These are phyloP conservation scores for Solanum gracilifrons DNA, from an alignment of 257 asterid genomes.

Conservation along the genomic window DNA sequence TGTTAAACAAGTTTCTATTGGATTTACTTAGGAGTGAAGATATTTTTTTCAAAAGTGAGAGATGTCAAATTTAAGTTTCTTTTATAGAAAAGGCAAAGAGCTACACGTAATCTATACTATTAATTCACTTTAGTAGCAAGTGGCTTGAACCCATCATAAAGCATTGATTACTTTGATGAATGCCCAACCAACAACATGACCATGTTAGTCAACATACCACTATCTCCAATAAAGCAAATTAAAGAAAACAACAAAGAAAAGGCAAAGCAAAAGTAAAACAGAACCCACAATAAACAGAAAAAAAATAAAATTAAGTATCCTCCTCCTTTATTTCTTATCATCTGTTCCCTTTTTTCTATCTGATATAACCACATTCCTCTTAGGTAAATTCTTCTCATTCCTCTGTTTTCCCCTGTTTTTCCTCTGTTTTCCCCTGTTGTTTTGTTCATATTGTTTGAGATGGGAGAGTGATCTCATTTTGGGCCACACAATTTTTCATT, in stretches of 20 bases:
- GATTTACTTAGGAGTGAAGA: not conserved
- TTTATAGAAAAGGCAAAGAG: not conserved
- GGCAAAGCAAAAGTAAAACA: not conserved
- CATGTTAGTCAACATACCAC: constrained; percentile 25
- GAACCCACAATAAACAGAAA: not conserved
- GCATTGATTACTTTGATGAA: constrained; percentile 31
- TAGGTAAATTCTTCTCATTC: not conserved
- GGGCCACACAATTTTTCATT: not conserved
- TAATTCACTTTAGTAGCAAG: constrained; percentile 12
- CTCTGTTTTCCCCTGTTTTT: not conserved
- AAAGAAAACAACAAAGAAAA: not conserved
- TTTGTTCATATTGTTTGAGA: not conserved
- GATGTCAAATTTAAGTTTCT: not conserved
- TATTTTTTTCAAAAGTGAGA: not conserved
- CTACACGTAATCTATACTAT: not conserved
- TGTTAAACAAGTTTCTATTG: not conserved
- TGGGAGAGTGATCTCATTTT: not conserved
- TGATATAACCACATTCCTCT: not conserved
- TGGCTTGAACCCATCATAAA: constrained; percentile 15
- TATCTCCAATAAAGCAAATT: constrained; percentile 20
- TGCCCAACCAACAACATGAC: constrained; percentile 32
- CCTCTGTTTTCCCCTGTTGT: no score
- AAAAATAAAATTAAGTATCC: not conserved
- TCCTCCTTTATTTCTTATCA: not conserved
- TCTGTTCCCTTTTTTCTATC: constrained; percentile 3